Evolutionary conservation across 768 basidiomycete species (phyloP).

Genomic region (Lyophyllum semitale): DNA sequence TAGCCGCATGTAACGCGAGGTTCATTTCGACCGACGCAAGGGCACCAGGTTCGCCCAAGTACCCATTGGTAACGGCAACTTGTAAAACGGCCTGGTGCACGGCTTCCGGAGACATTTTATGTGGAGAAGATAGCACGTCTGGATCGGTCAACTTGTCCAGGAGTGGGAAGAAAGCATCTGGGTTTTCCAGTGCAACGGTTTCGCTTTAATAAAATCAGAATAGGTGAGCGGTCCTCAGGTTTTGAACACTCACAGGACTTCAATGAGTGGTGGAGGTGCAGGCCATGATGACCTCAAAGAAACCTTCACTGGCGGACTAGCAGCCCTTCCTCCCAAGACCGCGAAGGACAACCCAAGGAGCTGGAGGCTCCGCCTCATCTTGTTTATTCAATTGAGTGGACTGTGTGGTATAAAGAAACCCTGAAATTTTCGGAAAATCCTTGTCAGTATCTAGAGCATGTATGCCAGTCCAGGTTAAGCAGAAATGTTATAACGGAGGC

Average conservation of each 20-base stretch:
- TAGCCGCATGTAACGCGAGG: slow-evolving; percentile 75
- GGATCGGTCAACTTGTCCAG: slow-evolving; percentile 65
- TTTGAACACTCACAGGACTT: slow-evolving; percentile 56
- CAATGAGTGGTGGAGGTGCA: slow-evolving; percentile 61
- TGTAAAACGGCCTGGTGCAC: slow-evolving; percentile 57
- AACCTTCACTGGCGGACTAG: slow-evolving; percentile 56
- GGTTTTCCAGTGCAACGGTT: slow-evolving; percentile 72
- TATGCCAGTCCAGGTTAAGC: background rate
- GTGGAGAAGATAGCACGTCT: slow-evolving; percentile 34
- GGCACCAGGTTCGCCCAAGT: slow-evolving; percentile 50
- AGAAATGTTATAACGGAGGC: background rate
- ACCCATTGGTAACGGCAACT: slow-evolving; percentile 45
- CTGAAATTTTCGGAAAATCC: background rate
- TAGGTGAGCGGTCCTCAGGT: slow-evolving; percentile 1
- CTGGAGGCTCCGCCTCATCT: slow-evolving; percentile 18
- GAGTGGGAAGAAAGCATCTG: slow-evolving; percentile 74
- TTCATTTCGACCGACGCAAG: slow-evolving; percentile 66
- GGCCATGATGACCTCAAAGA: slow-evolving; percentile 66
- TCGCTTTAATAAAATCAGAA: slow-evolving; percentile 55
- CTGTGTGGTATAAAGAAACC: background rate
- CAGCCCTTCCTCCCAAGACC: slow-evolving; percentile 9
- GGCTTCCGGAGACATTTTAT: slow-evolving; percentile 46
- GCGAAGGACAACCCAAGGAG: slow-evolving; percentile 16
- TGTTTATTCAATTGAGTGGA: background rate
- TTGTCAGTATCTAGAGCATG: background rate